Evolutionary conservation across 192 early-diverging fungal species (phyloP), one percentile per base, ranked within the genome.

Genomic region (Backusella australiensis): DNA sequence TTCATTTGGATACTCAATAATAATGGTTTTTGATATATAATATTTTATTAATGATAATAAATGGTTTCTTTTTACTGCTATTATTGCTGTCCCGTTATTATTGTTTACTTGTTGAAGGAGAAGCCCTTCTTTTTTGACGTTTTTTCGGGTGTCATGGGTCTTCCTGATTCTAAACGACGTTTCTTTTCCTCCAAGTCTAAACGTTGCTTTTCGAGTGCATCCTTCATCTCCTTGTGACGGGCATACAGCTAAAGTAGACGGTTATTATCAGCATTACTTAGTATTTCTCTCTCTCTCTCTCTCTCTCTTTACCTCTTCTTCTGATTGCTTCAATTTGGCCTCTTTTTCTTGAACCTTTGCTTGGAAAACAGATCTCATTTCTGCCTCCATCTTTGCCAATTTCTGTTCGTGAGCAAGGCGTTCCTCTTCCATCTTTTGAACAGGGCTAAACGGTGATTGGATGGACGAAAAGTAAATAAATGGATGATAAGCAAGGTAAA

Each of bases 281-380:
- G 29, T 29, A 29, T 29, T 29, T 29, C 32, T 32, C 32, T 32
- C 32, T 32, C 32, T 32, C 29, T 32, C 29, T 32, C 29, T 32
- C 29, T 32, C 29, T 32, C 1, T 32, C 29, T 32, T 59, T 76
- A 80, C 79, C 70, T 94, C 98, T 75, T 97, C 96, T 83, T 99
- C 98, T 52, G 91, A 93, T 82, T 96, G 96, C 88, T 97, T 99
- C 74, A 99, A 88, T 87, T 98, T 98, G 77, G 95, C 85, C 83
- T 99, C 97, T 86, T 98, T 98, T 86, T 99, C 98, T 72, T 96
- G 93, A 3, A 99, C 98, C 90, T 99, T 98, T 73, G 96, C 94
- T 85, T 97, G 94, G 92, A 99, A 99, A 59, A 99, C 98, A 53
- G 92, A 87, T 84, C 96, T 96, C 98, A 99, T 99, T 85, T 99